Evolutionary conservation across 1,284 basidiomycete species (phyloP).

Genomic region (Ceratobasidium sp.): DNA sequence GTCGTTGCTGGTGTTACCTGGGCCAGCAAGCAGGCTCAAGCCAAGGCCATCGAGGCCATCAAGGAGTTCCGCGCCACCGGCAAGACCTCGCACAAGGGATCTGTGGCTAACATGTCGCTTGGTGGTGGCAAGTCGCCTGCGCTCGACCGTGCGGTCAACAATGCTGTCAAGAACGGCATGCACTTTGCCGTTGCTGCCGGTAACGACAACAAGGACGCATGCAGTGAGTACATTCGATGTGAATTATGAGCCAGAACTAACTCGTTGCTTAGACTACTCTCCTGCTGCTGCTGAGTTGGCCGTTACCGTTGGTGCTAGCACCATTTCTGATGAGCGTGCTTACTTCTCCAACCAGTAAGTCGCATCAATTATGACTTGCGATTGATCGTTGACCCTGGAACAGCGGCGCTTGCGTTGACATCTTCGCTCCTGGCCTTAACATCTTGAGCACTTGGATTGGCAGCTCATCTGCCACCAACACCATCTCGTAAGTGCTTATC

Average conservation of each 20-base stretch:
- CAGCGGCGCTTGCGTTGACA: slow-evolving; percentile 57
- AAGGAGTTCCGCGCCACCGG: slow-evolving; percentile 52
- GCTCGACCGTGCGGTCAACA: slow-evolving; percentile 64
- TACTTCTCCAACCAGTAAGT: slow-evolving; percentile 58
- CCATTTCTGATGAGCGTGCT: slow-evolving; percentile 59
- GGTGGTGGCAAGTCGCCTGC: slow-evolving; percentile 64
- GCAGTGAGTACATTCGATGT: slow-evolving; percentile 40
- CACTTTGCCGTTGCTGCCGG: slow-evolving; percentile 64
- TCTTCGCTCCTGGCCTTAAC: slow-evolving; percentile 60
- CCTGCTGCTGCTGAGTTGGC: slow-evolving; percentile 54
- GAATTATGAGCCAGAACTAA: background rate
- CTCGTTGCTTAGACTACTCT: slow-evolving; percentile 42
- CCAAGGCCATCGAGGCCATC: slow-evolving; percentile 43
- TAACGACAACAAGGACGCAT: slow-evolving; percentile 64
- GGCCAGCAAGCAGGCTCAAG: slow-evolving; percentile 57
- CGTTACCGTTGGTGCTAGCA: slow-evolving; percentile 52
- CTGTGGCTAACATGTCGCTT: slow-evolving; percentile 68
- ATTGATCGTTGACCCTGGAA: background rate
- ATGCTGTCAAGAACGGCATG: slow-evolving; percentile 59
- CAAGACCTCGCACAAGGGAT: slow-evolving; percentile 63
- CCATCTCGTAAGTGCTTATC: slow-evolving; percentile 43
- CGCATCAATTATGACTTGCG: background rate
- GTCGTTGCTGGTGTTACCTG: slow-evolving; percentile 62
- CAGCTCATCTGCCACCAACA: slow-evolving; percentile 51
- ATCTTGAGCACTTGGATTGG: slow-evolving; percentile 53